A percentile compares a stretch with the other conserved stretches of the same genome.
Conservation (phyloP, 495 filamentous ascomycete species). For the Extremus antarcticus region DNA sequence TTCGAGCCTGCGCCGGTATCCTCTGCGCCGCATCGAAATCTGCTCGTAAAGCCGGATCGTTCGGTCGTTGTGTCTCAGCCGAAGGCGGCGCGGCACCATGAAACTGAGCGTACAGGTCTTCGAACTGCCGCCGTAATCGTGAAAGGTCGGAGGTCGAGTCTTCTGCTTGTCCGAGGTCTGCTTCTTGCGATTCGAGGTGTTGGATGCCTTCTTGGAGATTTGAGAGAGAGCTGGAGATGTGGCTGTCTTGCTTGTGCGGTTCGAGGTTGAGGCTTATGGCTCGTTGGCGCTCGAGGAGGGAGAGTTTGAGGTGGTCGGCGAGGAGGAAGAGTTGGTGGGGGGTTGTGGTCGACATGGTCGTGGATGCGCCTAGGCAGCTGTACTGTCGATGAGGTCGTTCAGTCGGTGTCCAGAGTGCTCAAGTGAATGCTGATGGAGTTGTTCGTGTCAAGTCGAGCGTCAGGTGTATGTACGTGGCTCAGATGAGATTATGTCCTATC, state of each 20-base stretch:
- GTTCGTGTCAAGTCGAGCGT: too few relatives aligned
- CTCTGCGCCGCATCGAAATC: slow-evolving; percentile 57
- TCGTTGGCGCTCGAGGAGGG: slow-evolving; percentile 76
- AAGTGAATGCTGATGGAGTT: too few relatives aligned
- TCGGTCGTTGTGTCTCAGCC: slow-evolving; percentile 47
- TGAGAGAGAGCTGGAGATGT: slow-evolving; percentile 81
- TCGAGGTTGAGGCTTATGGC: slow-evolving; percentile 72
- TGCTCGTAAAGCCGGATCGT: slow-evolving; percentile 51
- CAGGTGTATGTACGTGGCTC: too few relatives aligned
- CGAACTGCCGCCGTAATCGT: slow-evolving; percentile 40
- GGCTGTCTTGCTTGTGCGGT: slow-evolving; percentile 73
- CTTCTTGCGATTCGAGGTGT: slow-evolving; percentile 52
- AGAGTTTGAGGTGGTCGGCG: slow-evolving; percentile 69
- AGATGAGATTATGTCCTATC: too few relatives aligned
- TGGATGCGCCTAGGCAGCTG: neutral
- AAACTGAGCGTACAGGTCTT: slow-evolving; percentile 50
- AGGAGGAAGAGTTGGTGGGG: slow-evolving; percentile 56
- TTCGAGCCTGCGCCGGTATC: slow-evolving; percentile 20
- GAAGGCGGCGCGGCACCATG: slow-evolving; percentile 39
- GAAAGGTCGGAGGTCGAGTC: slow-evolving; percentile 22
- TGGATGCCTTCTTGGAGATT: slow-evolving; percentile 76
- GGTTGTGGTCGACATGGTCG: slow-evolving; percentile 41
- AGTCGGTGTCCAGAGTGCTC: too few relatives aligned
- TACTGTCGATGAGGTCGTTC: neutral
- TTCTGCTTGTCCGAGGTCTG: slow-evolving; percentile 43